These are phyloP conservation scores for Hygrocybe punicea DNA, from an alignment of 768 basidiomycete genomes.

Conservation along the genomic window DNA sequence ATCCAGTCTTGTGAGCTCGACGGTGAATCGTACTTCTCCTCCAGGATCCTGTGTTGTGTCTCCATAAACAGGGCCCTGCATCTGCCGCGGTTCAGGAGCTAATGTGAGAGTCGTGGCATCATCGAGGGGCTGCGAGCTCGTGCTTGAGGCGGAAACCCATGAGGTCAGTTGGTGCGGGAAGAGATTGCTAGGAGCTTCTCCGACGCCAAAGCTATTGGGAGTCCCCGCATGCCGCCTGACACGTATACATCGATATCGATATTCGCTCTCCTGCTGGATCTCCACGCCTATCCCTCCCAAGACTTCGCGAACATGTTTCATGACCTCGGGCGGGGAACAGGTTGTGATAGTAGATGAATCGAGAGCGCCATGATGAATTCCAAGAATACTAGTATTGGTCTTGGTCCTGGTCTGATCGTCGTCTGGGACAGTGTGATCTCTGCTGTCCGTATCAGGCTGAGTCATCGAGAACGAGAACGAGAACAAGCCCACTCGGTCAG, in stretches of 20 bases:
- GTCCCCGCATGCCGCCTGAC: too few relatives aligned
- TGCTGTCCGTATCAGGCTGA: too few relatives aligned
- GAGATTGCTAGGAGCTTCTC: constrained; percentile 37
- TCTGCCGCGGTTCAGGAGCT: constrained; percentile 37
- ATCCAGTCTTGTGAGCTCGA: constrained; percentile 89
- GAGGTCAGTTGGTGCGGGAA: constrained; percentile 46
- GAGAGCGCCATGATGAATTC: constrained; percentile 88
- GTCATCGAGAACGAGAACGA: too few relatives aligned
- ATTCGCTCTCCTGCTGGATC: constrained; percentile 83
- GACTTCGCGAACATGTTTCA: constrained; percentile 76
- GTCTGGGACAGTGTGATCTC: too few relatives aligned
- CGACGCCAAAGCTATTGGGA: too few relatives aligned
- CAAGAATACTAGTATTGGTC: too few relatives aligned
- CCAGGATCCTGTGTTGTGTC: constrained; percentile 77
- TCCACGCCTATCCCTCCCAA: constrained; percentile 92
- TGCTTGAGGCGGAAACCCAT: constrained; percentile 42
- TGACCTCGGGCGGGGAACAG: constrained; percentile 78
- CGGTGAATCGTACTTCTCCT: constrained; percentile 94
- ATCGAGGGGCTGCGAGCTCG: constrained; percentile 41
- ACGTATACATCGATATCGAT: constrained; percentile 82
- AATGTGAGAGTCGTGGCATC: constrained; percentile 40
- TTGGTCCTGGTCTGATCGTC: too few relatives aligned
- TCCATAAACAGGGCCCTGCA: constrained; percentile 68
- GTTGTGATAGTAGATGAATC: constrained; percentile 88
- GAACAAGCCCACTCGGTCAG: too few relatives aligned